Conservation (phyloP, 768 basidiomycete species). For the Boletus pseudo-olivaceus region DNA sequence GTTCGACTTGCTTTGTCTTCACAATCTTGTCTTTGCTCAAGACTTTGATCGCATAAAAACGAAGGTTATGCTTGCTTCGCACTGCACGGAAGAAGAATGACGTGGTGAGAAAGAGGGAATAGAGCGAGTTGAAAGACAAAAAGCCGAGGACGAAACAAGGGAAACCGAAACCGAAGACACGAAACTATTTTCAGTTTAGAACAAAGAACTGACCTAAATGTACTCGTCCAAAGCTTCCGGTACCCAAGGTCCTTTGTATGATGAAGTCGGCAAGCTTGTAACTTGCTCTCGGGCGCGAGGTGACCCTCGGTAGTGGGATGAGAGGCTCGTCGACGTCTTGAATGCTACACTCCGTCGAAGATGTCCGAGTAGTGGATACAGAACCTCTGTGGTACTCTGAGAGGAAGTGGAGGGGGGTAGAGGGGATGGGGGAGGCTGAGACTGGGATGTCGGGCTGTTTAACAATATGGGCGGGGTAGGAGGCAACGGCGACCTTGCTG, state of each 20-base stretch:
- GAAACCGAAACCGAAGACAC: not conserved
- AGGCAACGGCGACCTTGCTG: not conserved
- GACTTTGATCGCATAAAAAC: slow-evolving; percentile 95
- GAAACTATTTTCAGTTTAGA: not conserved
- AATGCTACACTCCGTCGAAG: slow-evolving; percentile 49
- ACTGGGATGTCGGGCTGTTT: slow-evolving; percentile 10
- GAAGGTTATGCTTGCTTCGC: slow-evolving; percentile 88
- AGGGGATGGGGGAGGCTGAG: not conserved
- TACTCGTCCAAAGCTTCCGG: slow-evolving; percentile 97
- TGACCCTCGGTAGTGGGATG: slow-evolving; percentile 32
- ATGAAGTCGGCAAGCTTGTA: slow-evolving; percentile 77
- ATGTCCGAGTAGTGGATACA: slow-evolving; percentile 64
- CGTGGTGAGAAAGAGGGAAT: not conserved
- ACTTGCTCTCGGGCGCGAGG: slow-evolving; percentile 54
- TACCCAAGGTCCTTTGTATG: slow-evolving; percentile 82
- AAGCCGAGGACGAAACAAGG: not conserved
- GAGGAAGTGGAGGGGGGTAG: slow-evolving; percentile 26
- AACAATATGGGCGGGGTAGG: not conserved
- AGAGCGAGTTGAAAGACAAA: not conserved
- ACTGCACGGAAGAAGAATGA: slow-evolving; percentile 42
- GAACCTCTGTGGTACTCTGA: slow-evolving; percentile 59
- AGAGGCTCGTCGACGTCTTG: slow-evolving; percentile 36
- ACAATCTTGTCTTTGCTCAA: slow-evolving; percentile 91
- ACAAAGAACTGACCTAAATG: slow-evolving; percentile 58
- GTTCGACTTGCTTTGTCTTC: slow-evolving; percentile 91